phyloP scores from a whole-genome alignment of 768 basidiomycete species.

The Wakefieldia striispora region DNA sequence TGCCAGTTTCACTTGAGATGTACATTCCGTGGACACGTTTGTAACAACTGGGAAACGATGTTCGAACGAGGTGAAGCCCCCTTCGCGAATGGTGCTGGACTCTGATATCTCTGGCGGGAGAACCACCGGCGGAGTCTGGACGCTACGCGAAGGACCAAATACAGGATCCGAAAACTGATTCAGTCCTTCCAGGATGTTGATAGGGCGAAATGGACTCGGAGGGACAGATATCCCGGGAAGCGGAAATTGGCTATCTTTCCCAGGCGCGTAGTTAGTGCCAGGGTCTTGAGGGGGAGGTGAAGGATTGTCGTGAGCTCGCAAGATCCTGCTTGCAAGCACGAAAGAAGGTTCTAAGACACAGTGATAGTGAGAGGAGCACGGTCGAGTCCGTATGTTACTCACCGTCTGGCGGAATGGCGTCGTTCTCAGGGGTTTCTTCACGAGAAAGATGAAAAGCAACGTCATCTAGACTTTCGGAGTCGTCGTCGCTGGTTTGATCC shows the following conservation, averaged over 20 bases:
- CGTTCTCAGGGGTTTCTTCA: constrained; percentile 50
- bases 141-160: neutral
- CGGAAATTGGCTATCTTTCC: constrained; percentile 18
- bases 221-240: constrained; percentile 15
- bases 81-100: constrained; percentile 15
- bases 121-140: neutral
- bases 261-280: constrained; percentile 14
- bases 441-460: constrained; percentile 31
- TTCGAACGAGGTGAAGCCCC: constrained; percentile 42
- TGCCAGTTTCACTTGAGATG: neutral
- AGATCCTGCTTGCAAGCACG: constrained; percentile 60
- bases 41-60: constrained; percentile 34
- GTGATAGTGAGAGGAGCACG: constrained; percentile 8
- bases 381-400: constrained; percentile 5
- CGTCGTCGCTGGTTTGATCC: constrained; percentile 30
- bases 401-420: constrained; percentile 47
- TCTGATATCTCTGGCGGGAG: constrained; percentile 1
- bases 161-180: constrained; percentile 14
- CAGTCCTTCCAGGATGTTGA: constrained; percentile 30
- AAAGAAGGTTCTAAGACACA: constrained; percentile 60
- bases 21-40: constrained; percentile 2
- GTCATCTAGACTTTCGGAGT: constrained; percentile 28
- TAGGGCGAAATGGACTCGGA: constrained; percentile 32
- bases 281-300: constrained; percentile 55
- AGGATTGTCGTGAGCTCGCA: constrained; percentile 72